A percentile compares a stretch with the other conserved stretches of the same genome.
These are phyloP conservation scores for Phytophthora cactorum DNA, from an alignment of 352 stramenopile genomes.

Conservation along the genomic window DNA sequence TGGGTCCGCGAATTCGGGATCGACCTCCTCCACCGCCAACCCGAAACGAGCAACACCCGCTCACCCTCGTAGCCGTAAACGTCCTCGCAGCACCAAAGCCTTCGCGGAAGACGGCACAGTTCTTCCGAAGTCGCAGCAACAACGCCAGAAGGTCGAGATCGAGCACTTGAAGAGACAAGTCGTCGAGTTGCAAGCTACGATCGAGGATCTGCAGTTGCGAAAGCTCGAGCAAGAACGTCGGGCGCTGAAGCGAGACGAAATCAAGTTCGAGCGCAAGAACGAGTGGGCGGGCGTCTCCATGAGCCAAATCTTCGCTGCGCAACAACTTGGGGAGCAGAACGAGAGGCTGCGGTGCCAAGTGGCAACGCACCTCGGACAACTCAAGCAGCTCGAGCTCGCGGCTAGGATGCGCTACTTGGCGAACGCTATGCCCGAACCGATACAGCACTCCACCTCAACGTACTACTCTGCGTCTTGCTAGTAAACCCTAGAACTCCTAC, in stretches of 20 bases:
- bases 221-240: slow-evolving; percentile 31
- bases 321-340: slow-evolving; percentile 48
- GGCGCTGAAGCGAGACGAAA: background rate
- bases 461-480: slow-evolving; percentile 26
- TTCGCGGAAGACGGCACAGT: background rate
- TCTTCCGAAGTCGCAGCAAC: slow-evolving; percentile 39
- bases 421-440: slow-evolving; percentile 12
- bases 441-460: slow-evolving; percentile 1
- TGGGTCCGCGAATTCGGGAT: slow-evolving; percentile 13
- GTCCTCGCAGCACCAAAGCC: slow-evolving; percentile 1
- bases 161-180: slow-evolving; percentile 33
- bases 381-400: slow-evolving; percentile 35
- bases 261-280: background rate
- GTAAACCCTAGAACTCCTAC: no score
- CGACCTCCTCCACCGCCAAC: background rate
- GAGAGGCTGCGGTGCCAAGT: slow-evolving; percentile 43
- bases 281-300: slow-evolving; percentile 3
- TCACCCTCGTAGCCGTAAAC: slow-evolving; percentile 21
- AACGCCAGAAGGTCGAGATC: slow-evolving; percentile 46
- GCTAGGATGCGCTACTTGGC: slow-evolving; percentile 18
- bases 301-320: slow-evolving; percentile 24
- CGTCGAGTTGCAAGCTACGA: slow-evolving; percentile 33
- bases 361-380: slow-evolving; percentile 22
- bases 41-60: slow-evolving; percentile 1
- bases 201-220: slow-evolving; percentile 27